phyloP scores from a whole-genome alignment of 768 basidiomycete species.

The Tylopilus rubrobrunneus region DNA sequence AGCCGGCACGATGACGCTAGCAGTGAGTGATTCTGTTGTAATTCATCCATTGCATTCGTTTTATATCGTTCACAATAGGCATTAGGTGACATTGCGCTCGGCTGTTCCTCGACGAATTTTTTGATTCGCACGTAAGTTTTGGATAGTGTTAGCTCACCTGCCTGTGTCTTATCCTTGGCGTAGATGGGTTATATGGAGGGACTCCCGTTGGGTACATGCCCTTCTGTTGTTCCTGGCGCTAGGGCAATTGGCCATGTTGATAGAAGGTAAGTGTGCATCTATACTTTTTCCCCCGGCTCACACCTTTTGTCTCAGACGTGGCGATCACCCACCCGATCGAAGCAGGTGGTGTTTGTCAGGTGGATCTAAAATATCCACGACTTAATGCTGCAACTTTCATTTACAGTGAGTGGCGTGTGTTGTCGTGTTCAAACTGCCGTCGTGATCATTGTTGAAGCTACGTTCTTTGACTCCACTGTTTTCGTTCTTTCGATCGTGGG shows the following conservation, averaged over 20 bases:
- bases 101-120: slow-evolving; percentile 21
- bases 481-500: slow-evolving; percentile 15
- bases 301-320: slow-evolving; percentile 2
- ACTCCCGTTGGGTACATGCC: slow-evolving; percentile 3
- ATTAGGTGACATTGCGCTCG: slow-evolving; percentile 6
- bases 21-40: slow-evolving; percentile 1
- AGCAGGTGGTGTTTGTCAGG: neutral
- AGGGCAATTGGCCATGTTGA: slow-evolving; percentile 19
- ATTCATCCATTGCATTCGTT: neutral
- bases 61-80: neutral
- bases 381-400: neutral
- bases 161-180: neutral
- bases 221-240: slow-evolving; percentile 13
- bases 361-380: neutral
- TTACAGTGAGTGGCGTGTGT: slow-evolving; percentile 12
- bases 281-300: neutral
- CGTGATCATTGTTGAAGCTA: slow-evolving; percentile 11
- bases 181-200: slow-evolving; percentile 28
- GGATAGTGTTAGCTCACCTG: neutral
- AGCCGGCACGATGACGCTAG: slow-evolving; percentile 1
- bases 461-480: slow-evolving; percentile 17
- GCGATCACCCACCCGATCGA: neutral
- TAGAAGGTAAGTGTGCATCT: slow-evolving; percentile 1
- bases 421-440: neutral
- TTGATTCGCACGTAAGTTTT: slow-evolving; percentile 23